A percentile compares a stretch with the other conserved stretches of the same genome.
Conservation (phyloP, 2,329 filamentous ascomycete genomes). For the Sporothrix pseudoabietina region DNA sequence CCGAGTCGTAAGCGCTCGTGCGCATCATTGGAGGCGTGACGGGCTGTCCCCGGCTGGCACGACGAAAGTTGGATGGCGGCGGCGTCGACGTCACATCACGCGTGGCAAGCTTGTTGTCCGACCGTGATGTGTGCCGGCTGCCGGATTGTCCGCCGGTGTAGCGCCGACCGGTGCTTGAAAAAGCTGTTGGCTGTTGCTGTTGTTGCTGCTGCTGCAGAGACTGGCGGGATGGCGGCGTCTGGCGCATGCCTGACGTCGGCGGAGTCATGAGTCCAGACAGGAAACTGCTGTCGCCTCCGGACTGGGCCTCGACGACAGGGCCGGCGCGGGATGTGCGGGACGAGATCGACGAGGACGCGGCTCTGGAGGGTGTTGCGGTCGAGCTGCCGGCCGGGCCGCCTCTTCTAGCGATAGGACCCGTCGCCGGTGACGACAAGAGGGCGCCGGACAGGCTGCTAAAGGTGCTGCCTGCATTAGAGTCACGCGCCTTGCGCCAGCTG, state of each 20-base stretch:
- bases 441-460: slow-evolving; percentile 53
- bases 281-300: slow-evolving; percentile 54
- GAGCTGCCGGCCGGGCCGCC: slow-evolving; percentile 41
- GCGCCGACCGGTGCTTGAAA: slow-evolving; percentile 61
- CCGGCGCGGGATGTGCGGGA: slow-evolving; percentile 53
- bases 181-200: slow-evolving; percentile 58
- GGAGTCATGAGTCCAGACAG: slow-evolving; percentile 84
- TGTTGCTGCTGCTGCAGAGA: slow-evolving; percentile 27
- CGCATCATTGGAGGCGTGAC: slow-evolving; percentile 66
- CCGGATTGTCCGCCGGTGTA: slow-evolving; percentile 56
- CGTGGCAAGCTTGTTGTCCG: slow-evolving; percentile 47
- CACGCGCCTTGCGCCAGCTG: slow-evolving; percentile 78
- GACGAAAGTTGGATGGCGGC: slow-evolving; percentile 38
- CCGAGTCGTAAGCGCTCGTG: slow-evolving; percentile 60
- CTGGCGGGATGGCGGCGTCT: slow-evolving; percentile 53
- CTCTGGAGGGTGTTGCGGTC: slow-evolving; percentile 63
- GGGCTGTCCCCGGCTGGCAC: slow-evolving; percentile 45
- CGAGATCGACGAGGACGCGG: slow-evolving; percentile 52
- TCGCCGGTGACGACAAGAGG: slow-evolving; percentile 46
- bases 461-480: slow-evolving; percentile 42
- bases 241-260: slow-evolving; percentile 73
- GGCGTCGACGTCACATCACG: slow-evolving; percentile 47
- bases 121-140: slow-evolving; percentile 39
- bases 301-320: slow-evolving; percentile 43
- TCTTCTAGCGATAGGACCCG: slow-evolving; percentile 15